These are phyloP conservation scores for Graphiopsis chlorocephala DNA, from an alignment of 2,329 filamentous ascomycete genomes.

Conservation along the genomic window DNA sequence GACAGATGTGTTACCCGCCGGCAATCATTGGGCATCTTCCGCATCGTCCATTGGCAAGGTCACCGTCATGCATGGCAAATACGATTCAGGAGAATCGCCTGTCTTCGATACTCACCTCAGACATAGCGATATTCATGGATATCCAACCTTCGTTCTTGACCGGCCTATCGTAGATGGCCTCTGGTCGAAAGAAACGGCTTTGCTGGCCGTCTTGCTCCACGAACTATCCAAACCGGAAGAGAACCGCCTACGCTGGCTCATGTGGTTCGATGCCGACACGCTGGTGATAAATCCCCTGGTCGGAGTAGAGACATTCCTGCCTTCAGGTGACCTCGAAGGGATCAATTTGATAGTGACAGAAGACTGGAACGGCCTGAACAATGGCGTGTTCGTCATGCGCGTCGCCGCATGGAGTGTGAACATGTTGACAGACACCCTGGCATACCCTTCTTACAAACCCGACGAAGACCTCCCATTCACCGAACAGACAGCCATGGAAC, in stretches of 20 bases:
- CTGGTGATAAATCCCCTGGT: constrained; percentile 32
- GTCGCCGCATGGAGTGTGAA: constrained; percentile 27
- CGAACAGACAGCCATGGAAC: constrained; percentile 6
- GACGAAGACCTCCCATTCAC: background rate
- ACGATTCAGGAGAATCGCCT: background rate
- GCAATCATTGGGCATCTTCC: background rate
- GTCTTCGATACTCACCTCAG: background rate
- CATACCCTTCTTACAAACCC: constrained; percentile 3
- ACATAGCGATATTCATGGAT: background rate
- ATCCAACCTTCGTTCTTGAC: constrained; percentile 10
- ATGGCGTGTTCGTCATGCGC: constrained; percentile 33
- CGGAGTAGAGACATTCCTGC: constrained; percentile 34
- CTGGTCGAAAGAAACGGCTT: constrained; percentile 3
- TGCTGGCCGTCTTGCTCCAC: constrained; percentile 11
- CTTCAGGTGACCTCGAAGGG: constrained; percentile 28
- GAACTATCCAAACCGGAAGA: constrained; percentile 6
- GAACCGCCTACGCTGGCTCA: background rate
- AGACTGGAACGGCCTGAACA: constrained; percentile 30
- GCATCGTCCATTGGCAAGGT: background rate
- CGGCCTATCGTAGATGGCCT: background rate
- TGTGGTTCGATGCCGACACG: constrained; percentile 26
- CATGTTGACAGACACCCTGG: constrained; percentile 26
- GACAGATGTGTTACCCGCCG: background rate
- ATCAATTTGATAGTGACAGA: constrained; percentile 20
- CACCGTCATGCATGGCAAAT: constrained; percentile 1